Base-by-base conservation (phyloP, 192 early-diverging fungal species). In the Backusella macrospora region DNA sequence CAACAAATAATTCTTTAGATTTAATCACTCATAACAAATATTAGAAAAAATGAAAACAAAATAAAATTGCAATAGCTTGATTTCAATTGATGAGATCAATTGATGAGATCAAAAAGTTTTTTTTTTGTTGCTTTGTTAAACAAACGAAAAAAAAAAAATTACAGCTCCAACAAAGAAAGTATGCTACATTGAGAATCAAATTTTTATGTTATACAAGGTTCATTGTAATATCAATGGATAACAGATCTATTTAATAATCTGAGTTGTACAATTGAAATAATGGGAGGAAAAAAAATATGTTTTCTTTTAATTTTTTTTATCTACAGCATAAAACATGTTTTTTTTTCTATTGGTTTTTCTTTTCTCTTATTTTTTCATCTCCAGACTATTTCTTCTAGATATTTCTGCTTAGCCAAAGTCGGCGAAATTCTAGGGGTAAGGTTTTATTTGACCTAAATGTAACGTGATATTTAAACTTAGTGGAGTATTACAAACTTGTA, bases 191-290 rank as follows among this genome's bases (percentile, higher is more conserved):
- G 47, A n/a, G 47, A 7, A 49, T 49, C 47, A n/a, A 15, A 49
- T 7, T 49, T n/a, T n/a, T 16, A 49, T 8, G 47, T 49, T 49
- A n/a, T 7, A 49, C 47, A 49, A 49, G 0, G 0, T 15, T 49
- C 47, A 49, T 49, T 49, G 47, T 49, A 49, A 49, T 52, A 18
- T 52, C 49, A 52, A 52, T 52, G 49, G 49, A 18, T n/a, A 52
- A 52, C 16, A 52, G 18, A 52, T 52, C 16, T 52, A 52, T 52
- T 16, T 52, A 16, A 52, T 9, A 8, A 52, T 52, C 49, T 16
- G 9, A 0, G 49, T 52, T 52, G 9, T n/a, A 52, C 49, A 52
- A 52, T 52, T 18, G 9, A 18, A 18, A 48, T 18, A 48, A 7
- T 15, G n/a, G 15, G 7, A 23, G 0, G 8, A 18, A 9, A 9